These are phyloP conservation scores for Cunninghamia lanceolata DNA, from an alignment of 75 land plant species.

Conservation along the genomic window DNA sequence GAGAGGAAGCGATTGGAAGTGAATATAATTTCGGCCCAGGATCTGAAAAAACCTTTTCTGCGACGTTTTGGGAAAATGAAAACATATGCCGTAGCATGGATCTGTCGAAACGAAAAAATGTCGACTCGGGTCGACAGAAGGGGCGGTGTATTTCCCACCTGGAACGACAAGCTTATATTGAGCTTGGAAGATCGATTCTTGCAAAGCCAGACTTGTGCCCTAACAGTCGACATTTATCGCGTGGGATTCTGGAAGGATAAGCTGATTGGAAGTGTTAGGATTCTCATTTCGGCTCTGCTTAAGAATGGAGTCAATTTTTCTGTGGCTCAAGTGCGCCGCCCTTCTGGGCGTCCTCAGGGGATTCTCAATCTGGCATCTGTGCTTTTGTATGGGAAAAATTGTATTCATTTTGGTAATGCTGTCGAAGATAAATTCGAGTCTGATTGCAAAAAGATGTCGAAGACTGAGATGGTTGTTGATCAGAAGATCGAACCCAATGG, in stretches of 20 bases:
- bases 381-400: slow-evolving; percentile 22
- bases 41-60: slow-evolving; percentile 23
- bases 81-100: slow-evolving; percentile 51
- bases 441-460: too few species aligned
- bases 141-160: slow-evolving; percentile 64
- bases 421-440: too few species aligned
- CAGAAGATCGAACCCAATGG: too few species aligned
- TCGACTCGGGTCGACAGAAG: slow-evolving; percentile 46
- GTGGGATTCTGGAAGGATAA: slow-evolving; percentile 36
- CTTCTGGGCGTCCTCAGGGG: slow-evolving; percentile 66
- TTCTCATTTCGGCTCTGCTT: slow-evolving; percentile 34
- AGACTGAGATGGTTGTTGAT: too few species aligned
- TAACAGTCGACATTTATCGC: slow-evolving; percentile 69
- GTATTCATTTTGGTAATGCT: too few species aligned
- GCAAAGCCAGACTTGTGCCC: slow-evolving; percentile 42
- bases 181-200: slow-evolving; percentile 42
- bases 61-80: slow-evolving; percentile 17
- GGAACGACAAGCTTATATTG: slow-evolving; percentile 71
- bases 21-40: slow-evolving; percentile 49
- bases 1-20: slow-evolving; percentile 26
- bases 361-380: slow-evolving; percentile 65
- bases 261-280: slow-evolving; percentile 62
- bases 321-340: slow-evolving; percentile 62
- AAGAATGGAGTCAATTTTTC: slow-evolving; percentile 32
- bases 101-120: slow-evolving; percentile 44